Conservation (phyloP, 768 basidiomycete genomes). For the Coprinopsis sp. region DNA sequence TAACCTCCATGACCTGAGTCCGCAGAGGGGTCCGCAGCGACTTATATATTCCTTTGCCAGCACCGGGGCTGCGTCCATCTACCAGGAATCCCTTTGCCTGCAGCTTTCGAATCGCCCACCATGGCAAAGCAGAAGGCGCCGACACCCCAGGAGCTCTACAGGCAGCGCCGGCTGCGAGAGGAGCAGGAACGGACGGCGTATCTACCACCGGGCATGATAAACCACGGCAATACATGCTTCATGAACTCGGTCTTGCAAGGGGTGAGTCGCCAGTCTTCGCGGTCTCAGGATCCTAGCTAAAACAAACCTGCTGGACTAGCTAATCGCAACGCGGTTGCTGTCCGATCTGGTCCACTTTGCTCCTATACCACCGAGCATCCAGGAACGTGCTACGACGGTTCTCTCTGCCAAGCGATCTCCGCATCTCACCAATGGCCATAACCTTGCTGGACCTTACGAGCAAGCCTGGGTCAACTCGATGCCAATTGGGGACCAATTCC, state of each 20-base stretch:
- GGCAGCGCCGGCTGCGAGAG: conserved; percentile 53
- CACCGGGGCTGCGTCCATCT: too few relatives aligned
- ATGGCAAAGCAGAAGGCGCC: conserved; percentile 55
- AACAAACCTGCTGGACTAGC: conserved; percentile 28
- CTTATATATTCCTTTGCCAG: too few relatives aligned
- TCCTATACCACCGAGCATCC: conserved; percentile 39
- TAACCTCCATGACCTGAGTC: too few relatives aligned
- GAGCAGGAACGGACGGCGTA: conserved; percentile 56
- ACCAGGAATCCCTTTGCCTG: too few relatives aligned
- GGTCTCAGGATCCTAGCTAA: conserved; percentile 3
- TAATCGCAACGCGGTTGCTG: conserved; percentile 63
- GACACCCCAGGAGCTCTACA: conserved; percentile 62
- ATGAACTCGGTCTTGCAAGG: conserved; percentile 95
- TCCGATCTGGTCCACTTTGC: conserved; percentile 54
- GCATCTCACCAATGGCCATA: conserved; percentile 63
- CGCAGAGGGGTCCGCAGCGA: too few relatives aligned
- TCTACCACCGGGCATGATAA: conserved; percentile 69
- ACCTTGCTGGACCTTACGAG: conserved; percentile 47
- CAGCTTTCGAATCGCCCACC: too few relatives aligned
- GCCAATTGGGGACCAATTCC: conserved; percentile 68
- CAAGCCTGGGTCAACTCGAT: conserved; percentile 53
- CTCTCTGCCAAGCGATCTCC: conserved; percentile 54
- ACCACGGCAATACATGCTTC: conserved; percentile 91
- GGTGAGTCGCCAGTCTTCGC: conserved; percentile 38
- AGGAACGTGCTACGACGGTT: conserved; percentile 34